phyloP scores from a whole-genome alignment of 352 stramenopile genomes.

The Hyaloperonospora brassicae region DNA sequence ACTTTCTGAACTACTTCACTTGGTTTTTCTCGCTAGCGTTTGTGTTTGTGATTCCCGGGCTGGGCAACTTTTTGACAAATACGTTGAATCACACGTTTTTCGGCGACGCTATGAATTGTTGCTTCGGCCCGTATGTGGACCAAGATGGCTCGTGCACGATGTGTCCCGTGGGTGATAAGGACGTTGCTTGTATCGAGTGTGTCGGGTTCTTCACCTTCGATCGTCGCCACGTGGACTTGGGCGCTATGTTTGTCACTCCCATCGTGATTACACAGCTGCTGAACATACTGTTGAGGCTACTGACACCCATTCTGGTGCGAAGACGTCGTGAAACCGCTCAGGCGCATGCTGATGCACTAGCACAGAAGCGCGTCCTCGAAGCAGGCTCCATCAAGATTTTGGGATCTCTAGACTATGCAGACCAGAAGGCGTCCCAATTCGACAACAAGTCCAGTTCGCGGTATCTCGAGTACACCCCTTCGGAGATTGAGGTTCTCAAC shows the following conservation, averaged over 20 bases:
- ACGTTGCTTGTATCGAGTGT: slow-evolving; percentile 65
- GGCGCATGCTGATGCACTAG: slow-evolving; percentile 45
- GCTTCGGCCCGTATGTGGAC: slow-evolving; percentile 80
- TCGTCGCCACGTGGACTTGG: slow-evolving; percentile 72
- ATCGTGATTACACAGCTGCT: slow-evolving; percentile 80
- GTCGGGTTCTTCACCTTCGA: slow-evolving; percentile 80
- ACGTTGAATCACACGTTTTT: slow-evolving; percentile 77
- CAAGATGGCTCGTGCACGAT: slow-evolving; percentile 53
- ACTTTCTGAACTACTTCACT: slow-evolving; percentile 89
- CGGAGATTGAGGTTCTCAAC: slow-evolving; percentile 58
- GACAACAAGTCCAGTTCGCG: slow-evolving; percentile 58
- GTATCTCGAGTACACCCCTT: slow-evolving; percentile 54
- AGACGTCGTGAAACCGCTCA: slow-evolving; percentile 54
- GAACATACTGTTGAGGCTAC: slow-evolving; percentile 66
- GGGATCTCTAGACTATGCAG: slow-evolving; percentile 68
- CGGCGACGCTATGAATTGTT: slow-evolving; percentile 79
- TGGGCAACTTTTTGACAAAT: slow-evolving; percentile 81
- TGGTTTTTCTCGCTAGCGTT: slow-evolving; percentile 88
- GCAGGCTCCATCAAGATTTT: slow-evolving; percentile 77
- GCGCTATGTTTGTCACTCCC: slow-evolving; percentile 80
- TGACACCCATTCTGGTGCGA: slow-evolving; percentile 60
- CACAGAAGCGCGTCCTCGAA: slow-evolving; percentile 60
- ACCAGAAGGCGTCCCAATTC: slow-evolving; percentile 63
- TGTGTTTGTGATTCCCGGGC: slow-evolving; percentile 78
- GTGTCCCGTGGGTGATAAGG: slow-evolving; percentile 59